Base-by-base conservation (phyloP, 108 stramenopile genomes). In the Asterionellopsis glacialis region DNA sequence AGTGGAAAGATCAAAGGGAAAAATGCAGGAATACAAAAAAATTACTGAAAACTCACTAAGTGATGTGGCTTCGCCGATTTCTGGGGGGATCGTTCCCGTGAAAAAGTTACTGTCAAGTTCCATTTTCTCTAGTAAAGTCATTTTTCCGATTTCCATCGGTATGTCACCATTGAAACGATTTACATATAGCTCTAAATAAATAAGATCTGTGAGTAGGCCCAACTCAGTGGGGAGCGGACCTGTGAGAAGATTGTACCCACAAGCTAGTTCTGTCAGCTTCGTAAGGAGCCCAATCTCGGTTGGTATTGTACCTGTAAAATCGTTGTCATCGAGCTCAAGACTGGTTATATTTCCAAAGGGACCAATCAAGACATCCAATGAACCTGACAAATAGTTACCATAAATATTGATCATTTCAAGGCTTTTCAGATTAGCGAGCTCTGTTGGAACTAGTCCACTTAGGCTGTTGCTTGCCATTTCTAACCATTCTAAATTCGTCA, bases 101-200 rank as follows among this genome's bases (percentile, higher is more conserved):
- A 76, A 16, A n/a, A 44, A 55, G 44, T 76, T 76, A 58, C 51
- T 58, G 51, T 76, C 69, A 14, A 76, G 41, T 52, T 68, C 70
- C 41, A 75, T 7, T 7, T 2, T 63, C 65, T 80, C 61, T 40
- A 85, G 72, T 24, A 73, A 54, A 23, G 73, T 70, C 80, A 86
- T 81, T 19, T 41, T 45, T 41, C 71, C 74, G 19, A 86, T 62
- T 11, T 80, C 77, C 16, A 52, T 43, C 11, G 81, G 64, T 45
- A 86, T 69, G 26, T 64, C 69, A 11, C 85, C 85, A 13, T 77
- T 76, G 15, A 87, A 22, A 45, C 65, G 64, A 61, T 87, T 87
- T 52, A 81, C 80, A 11, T 73, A 58, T 10, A 87, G 40, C 33
- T 45, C 12, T 23, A 47, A 22, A 6, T 39, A 1, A 21, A 47